Conservation (phyloP, 2,329 filamentous ascomycete species). For the Chrysoporthe puriensis region DNA sequence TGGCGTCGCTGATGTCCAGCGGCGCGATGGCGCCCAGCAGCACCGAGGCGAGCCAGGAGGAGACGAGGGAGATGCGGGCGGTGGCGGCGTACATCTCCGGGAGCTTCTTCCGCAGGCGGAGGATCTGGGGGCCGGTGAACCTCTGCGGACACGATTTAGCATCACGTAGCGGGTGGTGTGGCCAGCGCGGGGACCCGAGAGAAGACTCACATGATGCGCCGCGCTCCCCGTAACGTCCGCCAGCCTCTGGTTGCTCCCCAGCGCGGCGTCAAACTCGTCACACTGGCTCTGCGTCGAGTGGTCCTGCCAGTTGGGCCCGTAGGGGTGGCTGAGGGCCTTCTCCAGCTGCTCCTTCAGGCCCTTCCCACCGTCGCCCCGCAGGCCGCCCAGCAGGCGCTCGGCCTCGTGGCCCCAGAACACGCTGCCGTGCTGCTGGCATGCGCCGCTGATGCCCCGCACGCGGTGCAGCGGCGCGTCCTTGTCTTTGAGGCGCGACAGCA, state of each 20-base stretch:
- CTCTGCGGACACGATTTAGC: slow-evolving; percentile 55
- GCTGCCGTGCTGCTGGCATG: slow-evolving; percentile 96
- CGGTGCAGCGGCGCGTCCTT: slow-evolving; percentile 72
- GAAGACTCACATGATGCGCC: slow-evolving; percentile 76
- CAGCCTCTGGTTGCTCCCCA: slow-evolving; percentile 69
- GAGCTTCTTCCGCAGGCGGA: slow-evolving; percentile 80
- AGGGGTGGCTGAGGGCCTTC: slow-evolving; percentile 78
- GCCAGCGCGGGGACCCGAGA: neutral
- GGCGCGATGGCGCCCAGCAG: slow-evolving; percentile 85
- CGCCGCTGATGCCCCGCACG: slow-evolving; percentile 83
- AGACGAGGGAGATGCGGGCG: slow-evolving; percentile 86
- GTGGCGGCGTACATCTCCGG: slow-evolving; percentile 82
- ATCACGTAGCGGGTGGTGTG: no score
- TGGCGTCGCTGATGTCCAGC: slow-evolving; percentile 92
- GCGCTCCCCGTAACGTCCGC: slow-evolving; percentile 86
- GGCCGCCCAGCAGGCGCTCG: slow-evolving; percentile 61
- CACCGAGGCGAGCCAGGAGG: slow-evolving; percentile 90
- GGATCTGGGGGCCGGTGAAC: slow-evolving; percentile 96
- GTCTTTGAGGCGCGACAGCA: slow-evolving; percentile 72
- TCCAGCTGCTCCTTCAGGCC: slow-evolving; percentile 73
- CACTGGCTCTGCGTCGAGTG: slow-evolving; percentile 92
- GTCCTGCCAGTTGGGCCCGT: slow-evolving; percentile 97
- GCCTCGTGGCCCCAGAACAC: slow-evolving; percentile 86
- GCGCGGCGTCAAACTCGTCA: slow-evolving; percentile 77
- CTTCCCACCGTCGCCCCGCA: slow-evolving; percentile 53